These are phyloP conservation scores for Erythrobasidium hasegawianum DNA, from an alignment of 1,284 basidiomycete genomes.

Conservation along the genomic window DNA sequence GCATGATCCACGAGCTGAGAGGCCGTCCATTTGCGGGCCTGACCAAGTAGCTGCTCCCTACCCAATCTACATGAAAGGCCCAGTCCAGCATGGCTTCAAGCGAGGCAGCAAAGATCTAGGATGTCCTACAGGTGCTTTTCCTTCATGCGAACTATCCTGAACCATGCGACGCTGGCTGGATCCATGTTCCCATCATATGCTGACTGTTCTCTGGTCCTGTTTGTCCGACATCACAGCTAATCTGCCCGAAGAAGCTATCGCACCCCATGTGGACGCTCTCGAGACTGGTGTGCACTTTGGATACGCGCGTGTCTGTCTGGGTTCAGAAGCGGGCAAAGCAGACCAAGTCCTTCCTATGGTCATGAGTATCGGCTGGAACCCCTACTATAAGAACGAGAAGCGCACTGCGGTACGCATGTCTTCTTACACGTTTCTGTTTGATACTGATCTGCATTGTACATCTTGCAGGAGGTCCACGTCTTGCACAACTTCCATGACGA, in stretches of 20 bases:
- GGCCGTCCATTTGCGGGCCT: conserved; percentile 36
- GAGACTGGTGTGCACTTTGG: conserved; percentile 86
- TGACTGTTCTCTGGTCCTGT: neutral
- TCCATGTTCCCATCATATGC: too few species aligned
- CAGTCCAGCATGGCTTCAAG: conserved; percentile 85
- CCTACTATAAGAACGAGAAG: conserved; percentile 90
- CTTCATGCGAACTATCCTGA: neutral
- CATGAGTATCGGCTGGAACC: conserved; percentile 97
- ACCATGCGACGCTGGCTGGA: too few species aligned
- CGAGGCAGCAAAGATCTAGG: conserved; percentile 90
- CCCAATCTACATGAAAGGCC: conserved; percentile 74
- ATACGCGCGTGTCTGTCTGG: conserved; percentile 73
- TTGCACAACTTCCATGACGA: conserved; percentile 81
- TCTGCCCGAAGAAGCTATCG: conserved; percentile 67
- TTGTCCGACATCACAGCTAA: conserved; percentile 61
- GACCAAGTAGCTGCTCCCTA: conserved; percentile 68
- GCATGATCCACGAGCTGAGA: conserved; percentile 38
- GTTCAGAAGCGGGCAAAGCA: conserved; percentile 40
- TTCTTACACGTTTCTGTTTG: too few species aligned
- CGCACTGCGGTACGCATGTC: conserved; percentile 93
- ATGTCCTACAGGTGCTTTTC: conserved; percentile 79
- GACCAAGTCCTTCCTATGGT: conserved; percentile 84
- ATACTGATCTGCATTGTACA: too few species aligned
- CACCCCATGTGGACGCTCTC: conserved; percentile 41
- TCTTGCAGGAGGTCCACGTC: conserved; percentile 83